Percentiles rank a stretch among this genome's conserved stretches.
phyloP scores from a whole-genome alignment of 202 grass and related monocot species.

The Carex sylvatica region DNA sequence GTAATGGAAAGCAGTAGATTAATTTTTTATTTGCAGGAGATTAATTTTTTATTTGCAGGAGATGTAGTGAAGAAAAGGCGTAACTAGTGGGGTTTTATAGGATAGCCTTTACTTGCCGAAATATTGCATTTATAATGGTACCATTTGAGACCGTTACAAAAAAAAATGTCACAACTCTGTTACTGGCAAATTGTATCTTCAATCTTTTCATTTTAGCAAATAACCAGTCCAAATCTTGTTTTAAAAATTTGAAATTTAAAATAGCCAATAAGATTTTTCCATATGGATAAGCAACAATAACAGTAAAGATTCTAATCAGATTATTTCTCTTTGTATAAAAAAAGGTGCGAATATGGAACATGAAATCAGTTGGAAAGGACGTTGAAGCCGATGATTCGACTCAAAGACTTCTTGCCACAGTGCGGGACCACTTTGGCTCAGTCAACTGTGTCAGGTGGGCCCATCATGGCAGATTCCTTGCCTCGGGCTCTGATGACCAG shows the following conservation, averaged over 20 bases:
- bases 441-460: slow-evolving; percentile 99
- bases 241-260: background rate
- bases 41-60: background rate
- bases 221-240: background rate
- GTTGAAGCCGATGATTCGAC: slow-evolving; percentile 36
- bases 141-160: background rate
- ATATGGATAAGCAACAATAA: background rate
- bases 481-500: slow-evolving; percentile 96
- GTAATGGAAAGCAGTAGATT: background rate
- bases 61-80: background rate
- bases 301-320: background rate
- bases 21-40: background rate
- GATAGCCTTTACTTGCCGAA: background rate
- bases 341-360: slow-evolving; percentile 96
- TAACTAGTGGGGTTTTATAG: background rate
- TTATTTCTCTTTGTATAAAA: background rate
- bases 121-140: background rate
- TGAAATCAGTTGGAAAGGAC: slow-evolving; percentile 71
- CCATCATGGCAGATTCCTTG: slow-evolving; percentile 76
- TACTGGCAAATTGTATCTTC: background rate
- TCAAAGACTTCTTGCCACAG: slow-evolving; percentile 72
- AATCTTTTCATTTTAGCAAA: slow-evolving; percentile 5
- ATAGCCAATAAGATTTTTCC: background rate
- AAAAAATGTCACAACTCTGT: background rate
- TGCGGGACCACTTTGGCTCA: slow-evolving; percentile 94